Conservation (phyloP, 2,329 filamentous ascomycete species). For the Pseudocercospora fuligena region DNA sequence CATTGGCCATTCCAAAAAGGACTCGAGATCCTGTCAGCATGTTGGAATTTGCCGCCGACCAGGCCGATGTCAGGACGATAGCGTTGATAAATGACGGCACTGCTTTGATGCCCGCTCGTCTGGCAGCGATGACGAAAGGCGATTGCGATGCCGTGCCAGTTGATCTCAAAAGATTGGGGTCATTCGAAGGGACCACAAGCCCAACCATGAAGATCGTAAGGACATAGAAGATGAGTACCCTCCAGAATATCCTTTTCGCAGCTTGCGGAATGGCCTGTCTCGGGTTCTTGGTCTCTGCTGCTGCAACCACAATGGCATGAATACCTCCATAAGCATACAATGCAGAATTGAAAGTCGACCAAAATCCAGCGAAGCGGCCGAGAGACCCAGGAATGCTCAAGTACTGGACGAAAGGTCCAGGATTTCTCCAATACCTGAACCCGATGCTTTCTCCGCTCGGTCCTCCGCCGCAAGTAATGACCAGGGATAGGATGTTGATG, state of each 20-base stretch:
- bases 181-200: conserved; percentile 37
- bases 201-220: conserved; percentile 37
- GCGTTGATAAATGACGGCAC: conserved; percentile 70
- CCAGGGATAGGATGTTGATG: conserved; percentile 30
- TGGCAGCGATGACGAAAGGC: conserved; percentile 69
- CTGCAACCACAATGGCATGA: conserved; percentile 63
- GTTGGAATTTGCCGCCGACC: conserved; percentile 61
- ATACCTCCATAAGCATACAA: conserved; percentile 61
- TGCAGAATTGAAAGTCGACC: conserved; percentile 24
- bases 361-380: conserved; percentile 28
- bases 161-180: conserved; percentile 39
- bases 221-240: conserved; percentile 31
- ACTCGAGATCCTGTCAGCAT: conserved; percentile 28
- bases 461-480: conserved; percentile 29
- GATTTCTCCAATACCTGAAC: conserved; percentile 27
- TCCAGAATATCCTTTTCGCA: conserved; percentile 41
- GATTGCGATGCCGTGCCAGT: conserved; percentile 45
- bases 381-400: conserved; percentile 19
- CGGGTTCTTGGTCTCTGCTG: conserved; percentile 58
- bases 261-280: conserved; percentile 46
- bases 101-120: conserved; percentile 63
- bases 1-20: conserved; percentile 29
- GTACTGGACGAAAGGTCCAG: conserved; percentile 31
- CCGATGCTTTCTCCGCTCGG: conserved; percentile 25
- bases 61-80: conserved; percentile 64